Percentiles rank a stretch among this genome's conserved stretches.
Conservation (phyloP, 257 asterid genomes). For the Gynochthodes officinalis region DNA sequence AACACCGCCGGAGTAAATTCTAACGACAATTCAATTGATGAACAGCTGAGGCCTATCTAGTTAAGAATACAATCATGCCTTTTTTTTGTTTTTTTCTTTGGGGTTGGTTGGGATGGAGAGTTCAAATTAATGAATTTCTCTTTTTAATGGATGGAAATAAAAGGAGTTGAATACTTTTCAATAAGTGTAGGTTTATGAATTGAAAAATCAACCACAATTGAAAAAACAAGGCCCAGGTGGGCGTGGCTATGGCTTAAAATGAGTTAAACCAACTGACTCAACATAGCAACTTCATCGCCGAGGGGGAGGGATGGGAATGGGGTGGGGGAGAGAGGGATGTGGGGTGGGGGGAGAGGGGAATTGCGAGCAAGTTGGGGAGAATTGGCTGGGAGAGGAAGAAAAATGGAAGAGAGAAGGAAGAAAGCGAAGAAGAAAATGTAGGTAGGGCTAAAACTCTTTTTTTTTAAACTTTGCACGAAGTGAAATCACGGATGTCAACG, state of each 20-base stretch:
- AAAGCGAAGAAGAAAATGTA: too few relatives aligned
- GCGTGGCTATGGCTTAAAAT: conserved; percentile 23
- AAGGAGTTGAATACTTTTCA: neutral
- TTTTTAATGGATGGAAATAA: neutral
- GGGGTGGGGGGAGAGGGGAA: too few relatives aligned
- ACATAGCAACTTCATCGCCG: conserved; percentile 25
- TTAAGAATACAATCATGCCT: neutral
- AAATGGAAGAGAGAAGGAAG: too few relatives aligned
- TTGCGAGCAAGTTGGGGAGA: too few relatives aligned
- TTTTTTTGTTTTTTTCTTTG: too few relatives aligned
- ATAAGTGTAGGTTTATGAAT: conserved; percentile 30
- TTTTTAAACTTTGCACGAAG: too few relatives aligned
- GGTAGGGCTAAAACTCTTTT: too few relatives aligned
- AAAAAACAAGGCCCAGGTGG: conserved; percentile 8
- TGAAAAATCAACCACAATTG: conserved; percentile 44
- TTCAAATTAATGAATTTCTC: neutral
- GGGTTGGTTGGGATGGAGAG: too few relatives aligned
- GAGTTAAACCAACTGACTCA: conserved; percentile 34
- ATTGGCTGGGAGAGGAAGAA: too few relatives aligned
- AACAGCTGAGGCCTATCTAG: conserved; percentile 4
- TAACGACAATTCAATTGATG: conserved; percentile 11
- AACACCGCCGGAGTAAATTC: conserved; percentile 1
- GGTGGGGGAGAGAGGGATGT: too few relatives aligned
- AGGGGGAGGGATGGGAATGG: too few relatives aligned
- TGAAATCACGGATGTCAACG: too few relatives aligned